phyloP scores from a whole-genome alignment of 495 filamentous ascomycete species.

The Staphylotrichum longicolle region DNA sequence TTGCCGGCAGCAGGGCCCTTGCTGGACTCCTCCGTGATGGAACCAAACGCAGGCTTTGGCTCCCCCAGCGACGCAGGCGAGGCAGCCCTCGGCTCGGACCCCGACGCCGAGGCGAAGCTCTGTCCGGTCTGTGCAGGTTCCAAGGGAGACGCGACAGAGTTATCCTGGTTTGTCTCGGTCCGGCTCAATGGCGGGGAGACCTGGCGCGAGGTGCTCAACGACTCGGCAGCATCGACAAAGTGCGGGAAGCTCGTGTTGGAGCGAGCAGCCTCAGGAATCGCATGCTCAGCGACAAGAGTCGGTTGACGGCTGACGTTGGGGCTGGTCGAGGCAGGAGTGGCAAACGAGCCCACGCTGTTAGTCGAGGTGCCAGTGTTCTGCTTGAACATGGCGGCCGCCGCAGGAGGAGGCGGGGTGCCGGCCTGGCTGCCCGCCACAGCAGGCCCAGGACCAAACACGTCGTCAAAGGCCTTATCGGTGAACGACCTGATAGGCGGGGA shows the following conservation, averaged over 20 bases:
- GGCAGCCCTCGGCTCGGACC: slow-evolving; percentile 31
- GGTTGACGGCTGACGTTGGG: slow-evolving; percentile 53
- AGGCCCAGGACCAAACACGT: slow-evolving; percentile 72
- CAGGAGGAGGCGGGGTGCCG: slow-evolving; percentile 49
- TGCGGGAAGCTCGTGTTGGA: slow-evolving; percentile 69
- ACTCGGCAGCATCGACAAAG: slow-evolving; percentile 62
- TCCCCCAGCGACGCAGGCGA: slow-evolving; percentile 23
- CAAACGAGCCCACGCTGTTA: slow-evolving; percentile 51
- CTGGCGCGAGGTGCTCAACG: slow-evolving; percentile 72
- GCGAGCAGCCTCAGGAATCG: slow-evolving; percentile 67
- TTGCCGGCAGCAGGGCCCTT: slow-evolving; percentile 17
- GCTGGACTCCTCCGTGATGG: slow-evolving; percentile 22
- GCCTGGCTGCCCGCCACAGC: slow-evolving; percentile 25
- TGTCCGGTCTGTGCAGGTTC: slow-evolving; percentile 37
- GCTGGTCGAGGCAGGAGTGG: slow-evolving; percentile 53
- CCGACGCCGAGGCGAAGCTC: slow-evolving; percentile 36
- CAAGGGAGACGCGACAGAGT: slow-evolving; percentile 38
- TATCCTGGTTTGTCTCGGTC: slow-evolving; percentile 60
- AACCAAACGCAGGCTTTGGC: slow-evolving; percentile 20
- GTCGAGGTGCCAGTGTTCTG: slow-evolving; percentile 56
- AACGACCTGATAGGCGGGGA: slow-evolving; percentile 46
- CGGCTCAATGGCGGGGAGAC: slow-evolving; percentile 78
- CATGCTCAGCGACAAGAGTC: slow-evolving; percentile 50
- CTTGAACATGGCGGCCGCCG: slow-evolving; percentile 66
- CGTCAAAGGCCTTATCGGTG: slow-evolving; percentile 74